Base-by-base conservation (phyloP, 176 grass and related monocot species). In the Hyparrhenia diplandra region DNA sequence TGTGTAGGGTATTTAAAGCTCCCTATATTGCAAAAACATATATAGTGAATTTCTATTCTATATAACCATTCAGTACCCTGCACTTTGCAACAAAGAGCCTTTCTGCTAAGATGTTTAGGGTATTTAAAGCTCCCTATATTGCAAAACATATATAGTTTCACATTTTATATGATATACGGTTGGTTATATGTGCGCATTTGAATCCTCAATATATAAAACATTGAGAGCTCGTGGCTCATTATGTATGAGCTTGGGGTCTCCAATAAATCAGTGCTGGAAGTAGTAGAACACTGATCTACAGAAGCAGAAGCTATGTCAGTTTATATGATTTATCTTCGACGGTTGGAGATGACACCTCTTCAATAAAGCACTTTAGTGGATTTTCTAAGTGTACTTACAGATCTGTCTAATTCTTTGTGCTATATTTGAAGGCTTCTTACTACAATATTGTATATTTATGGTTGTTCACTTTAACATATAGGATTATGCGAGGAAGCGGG, bases 401-500 rank as follows among this genome's bases (percentile, higher is more conserved):
- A 32, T 60, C 42, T 42, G 39, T 65, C 3, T 59, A n/a, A n/a
- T 65, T 18, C 6, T 35, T 29, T 12, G 27, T 70, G n/a, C n/a
- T n/a, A n/a, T 54, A 8, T 54, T 32, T 73, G 12, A 5, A 72
- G 45, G 6, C 4, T 51, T 14, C 4, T 52, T 52, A 51, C 16
- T 58, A n/a, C n/a, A n/a, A 28, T 80, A 59, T 25, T 28, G 58
- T 61, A 75, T 21, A 42, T 80, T 65, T 81, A 62, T 82, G 60
- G 4, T n/a, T 82, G 74, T 8, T 64, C 30, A 52, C 63, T 40
- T 32, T 87, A 17, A 31, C 67, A 10, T 89, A 76, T 73, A 99
- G 97, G 97, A 91, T 99, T 70, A 85, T 99, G 82, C 88, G 76
- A 79, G 97, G 93, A 5, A 90, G 20, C 18, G 97, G 93, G 8